These are phyloP conservation scores for Coniochaeta sp. DNA, from an alignment of 2,329 filamentous ascomycete species.

Conservation along the genomic window DNA sequence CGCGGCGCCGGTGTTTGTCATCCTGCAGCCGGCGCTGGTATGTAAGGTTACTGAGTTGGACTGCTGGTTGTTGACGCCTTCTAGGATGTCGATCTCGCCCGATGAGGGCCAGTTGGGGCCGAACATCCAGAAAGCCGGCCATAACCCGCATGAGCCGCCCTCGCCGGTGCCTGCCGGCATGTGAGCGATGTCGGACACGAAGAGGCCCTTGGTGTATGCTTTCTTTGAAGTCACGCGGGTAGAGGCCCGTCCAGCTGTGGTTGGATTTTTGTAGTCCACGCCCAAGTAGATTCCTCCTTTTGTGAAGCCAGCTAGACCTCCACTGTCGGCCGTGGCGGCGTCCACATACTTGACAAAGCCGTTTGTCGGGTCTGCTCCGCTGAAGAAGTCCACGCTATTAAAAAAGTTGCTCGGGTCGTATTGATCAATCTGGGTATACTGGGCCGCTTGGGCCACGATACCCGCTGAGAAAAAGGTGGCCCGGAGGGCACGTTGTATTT, in stretches of 20 bases:
- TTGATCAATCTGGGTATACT: slow-evolving; percentile 39
- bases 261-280: slow-evolving; percentile 54
- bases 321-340: slow-evolving; percentile 46
- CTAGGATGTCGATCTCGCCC: slow-evolving; percentile 76
- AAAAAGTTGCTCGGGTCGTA: slow-evolving; percentile 51
- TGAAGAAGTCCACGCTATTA: slow-evolving; percentile 47
- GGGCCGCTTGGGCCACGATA: slow-evolving; percentile 15
- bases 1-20: slow-evolving; percentile 40
- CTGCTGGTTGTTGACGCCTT: slow-evolving; percentile 60
- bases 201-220: slow-evolving; percentile 59
- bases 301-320: slow-evolving; percentile 49
- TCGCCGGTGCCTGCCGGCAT: slow-evolving; percentile 55
- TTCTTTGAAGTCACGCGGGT: slow-evolving; percentile 62
- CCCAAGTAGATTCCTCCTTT: slow-evolving; percentile 58
- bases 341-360: slow-evolving; percentile 68
- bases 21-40: slow-evolving; percentile 52
- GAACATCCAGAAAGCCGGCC: slow-evolving; percentile 67
- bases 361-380: slow-evolving; percentile 57
- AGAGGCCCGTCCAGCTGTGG: slow-evolving; percentile 55
- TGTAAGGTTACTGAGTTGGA: slow-evolving; percentile 61
- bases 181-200: slow-evolving; percentile 66
- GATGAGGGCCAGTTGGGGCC: slow-evolving; percentile 61
- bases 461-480: slow-evolving; percentile 2
- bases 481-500: background rate
- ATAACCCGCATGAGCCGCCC: slow-evolving; percentile 51